A percentile compares a stretch with the other conserved stretches of the same genome.
Evolutionary conservation across 148 eudicot genomes (phyloP).

Genomic region (Chenopodium quinoa): DNA sequence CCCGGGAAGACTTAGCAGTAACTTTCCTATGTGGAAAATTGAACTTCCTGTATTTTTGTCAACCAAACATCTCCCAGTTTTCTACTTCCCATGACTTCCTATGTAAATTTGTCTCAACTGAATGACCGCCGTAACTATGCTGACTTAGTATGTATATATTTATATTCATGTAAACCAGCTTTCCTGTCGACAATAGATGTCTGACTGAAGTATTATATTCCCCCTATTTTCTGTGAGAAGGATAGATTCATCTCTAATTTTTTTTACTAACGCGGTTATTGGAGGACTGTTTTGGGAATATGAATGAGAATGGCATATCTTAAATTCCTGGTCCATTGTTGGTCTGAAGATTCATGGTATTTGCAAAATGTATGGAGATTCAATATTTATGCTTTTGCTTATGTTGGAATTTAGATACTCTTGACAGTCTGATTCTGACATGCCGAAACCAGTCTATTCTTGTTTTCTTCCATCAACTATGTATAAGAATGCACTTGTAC

Average conservation of each 20-base stretch:
- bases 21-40: neutral
- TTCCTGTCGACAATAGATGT: neutral
- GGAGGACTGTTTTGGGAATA: neutral
- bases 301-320: neutral
- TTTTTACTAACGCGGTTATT: neutral
- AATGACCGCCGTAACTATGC: neutral
- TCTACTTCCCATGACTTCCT: neutral
- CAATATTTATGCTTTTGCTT: neutral
- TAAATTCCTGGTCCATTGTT: neutral
- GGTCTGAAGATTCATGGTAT: neutral
- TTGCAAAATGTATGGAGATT: neutral
- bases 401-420: neutral
- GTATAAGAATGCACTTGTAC: too few relatives aligned
- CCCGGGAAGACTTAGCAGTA: neutral
- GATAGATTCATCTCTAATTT: conserved; percentile 3
- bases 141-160: conserved; percentile 11
- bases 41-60: neutral
- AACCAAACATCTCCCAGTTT: neutral
- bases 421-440: too few relatives aligned
- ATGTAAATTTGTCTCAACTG: neutral
- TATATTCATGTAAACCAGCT: neutral
- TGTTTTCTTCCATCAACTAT: too few relatives aligned
- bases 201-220: neutral
- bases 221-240: neutral
- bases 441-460: too few relatives aligned